Percentiles rank a stretch among this genome's conserved stretches.
These are phyloP conservation scores for Phialophora macrospora DNA, from an alignment of 2,329 filamentous ascomycete species.

Conservation along the genomic window DNA sequence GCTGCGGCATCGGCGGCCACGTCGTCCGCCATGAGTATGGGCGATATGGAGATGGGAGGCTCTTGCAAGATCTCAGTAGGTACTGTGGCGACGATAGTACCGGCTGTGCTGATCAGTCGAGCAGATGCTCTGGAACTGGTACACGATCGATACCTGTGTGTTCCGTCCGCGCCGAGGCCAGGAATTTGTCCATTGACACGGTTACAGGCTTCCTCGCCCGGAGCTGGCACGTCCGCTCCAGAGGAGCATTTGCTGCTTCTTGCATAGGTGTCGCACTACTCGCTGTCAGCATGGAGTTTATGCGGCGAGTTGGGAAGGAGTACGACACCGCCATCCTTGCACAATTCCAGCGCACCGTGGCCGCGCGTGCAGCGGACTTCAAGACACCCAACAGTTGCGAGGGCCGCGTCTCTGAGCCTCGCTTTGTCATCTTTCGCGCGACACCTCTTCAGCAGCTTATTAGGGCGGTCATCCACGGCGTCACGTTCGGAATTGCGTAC, in stretches of 20 bases:
- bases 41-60: constrained; percentile 10
- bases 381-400: background rate
- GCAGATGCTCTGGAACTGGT: constrained; percentile 76
- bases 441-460: constrained; percentile 36
- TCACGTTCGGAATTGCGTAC: constrained; percentile 45
- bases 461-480: constrained; percentile 33
- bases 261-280: constrained; percentile 80
- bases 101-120: background rate
- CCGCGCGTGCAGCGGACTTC: constrained; percentile 3
- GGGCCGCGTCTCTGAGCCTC: constrained; percentile 18
- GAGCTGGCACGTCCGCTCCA: constrained; percentile 69
- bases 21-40: constrained; percentile 10
- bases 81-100: constrained; percentile 1
- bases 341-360: constrained; percentile 33
- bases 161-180: constrained; percentile 51
- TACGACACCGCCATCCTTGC: constrained; percentile 65
- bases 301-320: constrained; percentile 72
- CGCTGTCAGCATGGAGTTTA: constrained; percentile 71
- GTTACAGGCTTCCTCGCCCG: constrained; percentile 66
- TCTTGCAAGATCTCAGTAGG: constrained; percentile 19
- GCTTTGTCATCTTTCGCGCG: constrained; percentile 31
- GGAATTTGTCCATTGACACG: constrained; percentile 62
- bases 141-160: constrained; percentile 60
- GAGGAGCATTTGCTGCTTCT: constrained; percentile 72
- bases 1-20: constrained; percentile 11